Base-by-base conservation (phyloP, 208 protist genomes). In the Jaenimonas drosophilae region DNA sequence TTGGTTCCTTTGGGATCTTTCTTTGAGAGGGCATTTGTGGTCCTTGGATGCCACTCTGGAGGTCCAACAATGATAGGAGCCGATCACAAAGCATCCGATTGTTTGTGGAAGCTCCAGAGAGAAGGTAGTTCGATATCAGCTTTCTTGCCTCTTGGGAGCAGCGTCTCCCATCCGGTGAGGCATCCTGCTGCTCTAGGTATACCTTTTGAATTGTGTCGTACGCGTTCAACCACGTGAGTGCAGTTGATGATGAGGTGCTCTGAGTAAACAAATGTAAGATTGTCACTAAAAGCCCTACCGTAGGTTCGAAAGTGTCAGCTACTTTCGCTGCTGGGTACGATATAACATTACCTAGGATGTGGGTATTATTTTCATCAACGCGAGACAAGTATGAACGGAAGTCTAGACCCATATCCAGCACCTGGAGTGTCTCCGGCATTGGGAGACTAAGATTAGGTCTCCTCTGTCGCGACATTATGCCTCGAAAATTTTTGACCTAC, bases 361-460 rank as follows among this genome's bases (percentile, higher is more conserved):
- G 75, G 2, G 77, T 48, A n/a, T 64, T 70, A 38, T 60, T 77
- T 36, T 80, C 72, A 42, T 91, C 82, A 17, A 81, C 70, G 26
- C 76, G 70, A 9, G 71, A 76, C 27, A 88, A 43, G 43, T 91
- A 91, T 2, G 78, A 88, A 21, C 82, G 68, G 63, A 91, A 91
- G 37, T 91, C 82, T 4, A 91, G 50, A 2, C 82, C 82, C 78
- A 91, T 88, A 41, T 91, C 82, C 28, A 91, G 57, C 4, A 91
- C 77, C 53, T 87, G 74, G 11, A 91, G 57, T 12, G 62, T 77
- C 31, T 76, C 64, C 20, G 70, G 64, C 16, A 51, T 43, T 23
- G 69, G 51, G 31, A 86, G 53, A n/a, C 65, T 54, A 6, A 86
- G 54, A 46, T 76, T 70, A 2, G 76, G 67, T n/a, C 63, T 43